Evolutionary conservation across 768 basidiomycete species (phyloP), one percentile per base, ranked within the genome.

Genomic region (Candolleomyces aberdarensis): DNA sequence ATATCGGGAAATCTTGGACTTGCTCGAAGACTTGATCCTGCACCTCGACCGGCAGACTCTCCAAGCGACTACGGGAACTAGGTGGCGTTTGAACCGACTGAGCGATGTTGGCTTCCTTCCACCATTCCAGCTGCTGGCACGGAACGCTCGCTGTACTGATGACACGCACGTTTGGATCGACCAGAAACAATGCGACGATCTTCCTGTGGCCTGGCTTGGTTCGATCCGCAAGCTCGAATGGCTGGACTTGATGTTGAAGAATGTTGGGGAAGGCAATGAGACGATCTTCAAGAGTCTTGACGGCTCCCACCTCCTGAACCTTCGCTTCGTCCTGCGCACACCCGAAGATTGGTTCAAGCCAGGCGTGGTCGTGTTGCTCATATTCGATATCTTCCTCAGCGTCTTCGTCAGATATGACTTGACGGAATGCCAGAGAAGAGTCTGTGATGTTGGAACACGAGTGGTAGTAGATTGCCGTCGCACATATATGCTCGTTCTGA

Each of bases 151-250:
- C 62, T 0, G 73, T 67, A 6, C 71, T 72, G 20, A 69, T 57
- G 13, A 74, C 64, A 26, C 58, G 60, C 43, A 63, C 44, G 49
- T 69, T 63, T 0, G 73, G 72, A 58, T 79, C 75, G 55, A 77
- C 71, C 31, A 79, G 71, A 65, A 75, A 77, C 11, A 80, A 64
- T 1, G 71, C 73, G 11, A 80, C 63, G 20, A 80, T 74, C 64
- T 76, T 80, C 50, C 77, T 67, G 58, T 76, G 69, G 2, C 78
- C 80, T 3, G 74, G 75, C 56, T 72, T 73, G 14, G 70, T 70
- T 0, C 62, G 63, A 63, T 80, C 75, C 3, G 49, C 60, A 19
- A 80, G 72, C 26, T 62, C 58, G 64, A 77, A 79, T 5, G 76
- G 69, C 36, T 66, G 61, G 3, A 78, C 72, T 39, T 65, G 66